Base-by-base conservation (phyloP, 257 asterid species). In the Solanum lycopersicoides region DNA sequence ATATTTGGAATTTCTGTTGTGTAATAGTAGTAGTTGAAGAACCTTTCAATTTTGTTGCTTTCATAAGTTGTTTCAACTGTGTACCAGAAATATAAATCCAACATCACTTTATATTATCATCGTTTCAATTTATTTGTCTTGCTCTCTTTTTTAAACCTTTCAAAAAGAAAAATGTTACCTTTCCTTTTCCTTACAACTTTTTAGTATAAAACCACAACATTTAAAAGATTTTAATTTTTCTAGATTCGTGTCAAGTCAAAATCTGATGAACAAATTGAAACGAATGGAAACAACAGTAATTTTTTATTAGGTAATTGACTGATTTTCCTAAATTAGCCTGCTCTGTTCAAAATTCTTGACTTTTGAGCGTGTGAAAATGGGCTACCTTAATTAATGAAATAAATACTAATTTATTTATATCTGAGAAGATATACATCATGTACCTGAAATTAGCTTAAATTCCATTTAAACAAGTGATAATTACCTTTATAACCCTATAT, bases 381-480 rank as follows among this genome's bases (percentile, higher is more conserved):
- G 88, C 4, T 90, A 91, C 88, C 80, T 82, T 80, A 86, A 86
- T 56, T 56, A 56, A 59, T 83, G 87, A 69, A 66, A 7, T 3
- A 47, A 56, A 37, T 63, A 1, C n/a, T 66, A 42, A 37, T 37
- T 35, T 37, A 37, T 37, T 37, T 37, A 37, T 37, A 37, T 37
- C 13, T 83, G 59, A 32, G 86, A 85, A 47, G 83, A 72, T 87
- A 85, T 83, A 73, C 93, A 92, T 88, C 90, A 89, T 32, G 79
- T 90, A 91, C 91, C 92, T 56, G 90, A 94, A 92, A 88, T 89
- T 91, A 89, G 95, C 83, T 87, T 88, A 69, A 85, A 87, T 88
- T 63, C 90, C 94, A 93, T 89, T 88, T 84, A 37, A 59, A 53
- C 32, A 89, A 87, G 88, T 79, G 87, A 90, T 80, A 91, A 82